Conservation (phyloP, 768 basidiomycete species). For the Suillus decipiens region DNA sequence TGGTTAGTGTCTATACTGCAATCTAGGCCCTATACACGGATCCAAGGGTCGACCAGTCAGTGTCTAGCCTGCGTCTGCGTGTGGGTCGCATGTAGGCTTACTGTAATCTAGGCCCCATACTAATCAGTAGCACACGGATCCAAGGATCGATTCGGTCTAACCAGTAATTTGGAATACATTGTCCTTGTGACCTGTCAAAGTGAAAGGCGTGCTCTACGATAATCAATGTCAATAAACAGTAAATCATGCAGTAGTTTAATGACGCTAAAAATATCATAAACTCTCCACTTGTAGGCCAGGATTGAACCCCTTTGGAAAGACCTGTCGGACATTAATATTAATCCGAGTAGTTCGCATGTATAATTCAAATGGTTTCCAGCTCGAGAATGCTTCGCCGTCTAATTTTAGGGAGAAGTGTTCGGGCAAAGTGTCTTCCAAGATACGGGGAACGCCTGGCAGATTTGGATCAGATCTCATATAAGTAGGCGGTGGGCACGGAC, state of each 20-base stretch:
- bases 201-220: background rate
- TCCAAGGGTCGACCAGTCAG: background rate
- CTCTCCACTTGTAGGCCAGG: slow-evolving; percentile 21
- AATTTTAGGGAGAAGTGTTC: slow-evolving; percentile 43
- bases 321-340: slow-evolving; percentile 91
- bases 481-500: slow-evolving; percentile 20
- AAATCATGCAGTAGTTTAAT: background rate
- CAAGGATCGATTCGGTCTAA: background rate
- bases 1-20: background rate
- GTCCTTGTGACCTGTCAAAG: slow-evolving; percentile 12
- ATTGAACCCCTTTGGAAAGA: slow-evolving; percentile 73
- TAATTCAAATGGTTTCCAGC: slow-evolving; percentile 62
- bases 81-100: background rate
- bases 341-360: slow-evolving; percentile 75
- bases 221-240: background rate
- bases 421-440: slow-evolving; percentile 82
- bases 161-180: slow-evolving; percentile 3
- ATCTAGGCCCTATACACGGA: too few species aligned
- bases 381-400: slow-evolving; percentile 30
- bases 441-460: slow-evolving; percentile 75
- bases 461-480: background rate
- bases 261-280: background rate
- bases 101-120: background rate
- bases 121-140: background rate
- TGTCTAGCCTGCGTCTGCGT: too few species aligned